Conservation (phyloP, 2,329 filamentous ascomycete genomes). For the Epichloe elymi region DNA sequence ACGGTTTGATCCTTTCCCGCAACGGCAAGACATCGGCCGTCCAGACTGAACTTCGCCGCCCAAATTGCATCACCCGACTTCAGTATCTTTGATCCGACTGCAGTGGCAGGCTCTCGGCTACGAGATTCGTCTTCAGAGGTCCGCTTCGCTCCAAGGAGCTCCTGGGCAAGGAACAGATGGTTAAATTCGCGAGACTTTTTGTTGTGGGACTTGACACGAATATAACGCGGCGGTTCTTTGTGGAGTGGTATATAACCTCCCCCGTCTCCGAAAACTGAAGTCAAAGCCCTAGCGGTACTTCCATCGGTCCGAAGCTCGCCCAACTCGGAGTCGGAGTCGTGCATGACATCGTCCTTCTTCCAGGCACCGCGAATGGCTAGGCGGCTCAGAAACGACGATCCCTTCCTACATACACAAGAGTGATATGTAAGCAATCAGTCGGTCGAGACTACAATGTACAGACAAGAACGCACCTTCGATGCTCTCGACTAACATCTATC, state of each 20-base stretch:
- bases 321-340: slow-evolving; percentile 57
- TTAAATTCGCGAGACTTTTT: slow-evolving; percentile 81
- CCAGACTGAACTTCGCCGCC: slow-evolving; percentile 84
- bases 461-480: slow-evolving; percentile 41
- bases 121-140: slow-evolving; percentile 16
- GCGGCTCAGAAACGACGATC: slow-evolving; percentile 79
- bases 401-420: slow-evolving; percentile 46
- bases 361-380: slow-evolving; percentile 58
- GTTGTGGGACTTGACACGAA: slow-evolving; percentile 68
- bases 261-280: slow-evolving; percentile 54
- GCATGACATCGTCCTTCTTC: slow-evolving; percentile 51
- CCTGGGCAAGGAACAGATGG: slow-evolving; percentile 81
- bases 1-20: slow-evolving; percentile 80
- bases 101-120: slow-evolving; percentile 20
- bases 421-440: slow-evolving; percentile 5
- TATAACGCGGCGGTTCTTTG: slow-evolving; percentile 82
- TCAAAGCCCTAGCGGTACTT: slow-evolving; percentile 71
- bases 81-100: slow-evolving; percentile 27
- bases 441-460: too few species aligned
- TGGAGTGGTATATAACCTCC: slow-evolving; percentile 72
- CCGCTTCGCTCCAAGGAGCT: slow-evolving; percentile 53
- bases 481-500: slow-evolving; percentile 39
- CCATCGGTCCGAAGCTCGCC: slow-evolving; percentile 60
- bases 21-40: slow-evolving; percentile 84
- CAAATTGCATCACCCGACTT: slow-evolving; percentile 60